Base-by-base conservation (phyloP, 139 green algal genomes). In the Haematococcus lacustris region DNA sequence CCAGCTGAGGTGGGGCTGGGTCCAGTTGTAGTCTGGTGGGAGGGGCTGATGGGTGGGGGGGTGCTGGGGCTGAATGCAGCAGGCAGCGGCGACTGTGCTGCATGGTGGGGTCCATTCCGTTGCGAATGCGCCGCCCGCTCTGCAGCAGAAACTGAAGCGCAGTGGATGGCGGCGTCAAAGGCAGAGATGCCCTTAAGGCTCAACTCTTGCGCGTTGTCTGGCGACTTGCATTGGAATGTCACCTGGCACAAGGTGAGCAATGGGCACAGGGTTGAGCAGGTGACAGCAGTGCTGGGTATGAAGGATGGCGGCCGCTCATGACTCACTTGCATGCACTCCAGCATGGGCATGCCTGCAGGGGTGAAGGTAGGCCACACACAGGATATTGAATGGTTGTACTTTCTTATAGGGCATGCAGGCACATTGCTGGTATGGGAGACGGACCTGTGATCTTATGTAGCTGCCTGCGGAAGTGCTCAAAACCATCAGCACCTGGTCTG, bases 271-370 rank as follows among this genome's bases (percentile, higher is more conserved):
- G n/a, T n/a, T n/a, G n/a, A n/a, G n/a, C n/a, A n/a, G n/a, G n/a
- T n/a, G n/a, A n/a, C n/a, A n/a, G n/a, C n/a, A n/a, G n/a, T n/a
- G n/a, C n/a, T n/a, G n/a, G n/a, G n/a, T n/a, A n/a, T n/a, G n/a
- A n/a, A n/a, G n/a, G n/a, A n/a, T n/a, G n/a, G n/a, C n/a, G n/a
- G n/a, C n/a, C n/a, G n/a, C n/a, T n/a, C n/a, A n/a, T n/a, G n/a
- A n/a, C n/a, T 73, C 35, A 73, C 66, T 64, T 73, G 68, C 68
- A 73, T 73, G 68, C 50, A 62, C 34, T 73, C 68, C 30, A 50
- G 47, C 50, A 73, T 39, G 26, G 68, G 34, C 25, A 73, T 65
- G 35, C 66, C 67, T 41, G 60, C 60, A 57, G 13, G 13, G 13
- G 47, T 57, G 47, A 57, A n/a, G n/a, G n/a, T n/a, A n/a, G n/a